A percentile compares a stretch with the other conserved stretches of the same genome.
These are phyloP conservation scores for Ceratocystiopsis minuta DNA, from an alignment of 2,329 filamentous ascomycete species.

Conservation along the genomic window DNA sequence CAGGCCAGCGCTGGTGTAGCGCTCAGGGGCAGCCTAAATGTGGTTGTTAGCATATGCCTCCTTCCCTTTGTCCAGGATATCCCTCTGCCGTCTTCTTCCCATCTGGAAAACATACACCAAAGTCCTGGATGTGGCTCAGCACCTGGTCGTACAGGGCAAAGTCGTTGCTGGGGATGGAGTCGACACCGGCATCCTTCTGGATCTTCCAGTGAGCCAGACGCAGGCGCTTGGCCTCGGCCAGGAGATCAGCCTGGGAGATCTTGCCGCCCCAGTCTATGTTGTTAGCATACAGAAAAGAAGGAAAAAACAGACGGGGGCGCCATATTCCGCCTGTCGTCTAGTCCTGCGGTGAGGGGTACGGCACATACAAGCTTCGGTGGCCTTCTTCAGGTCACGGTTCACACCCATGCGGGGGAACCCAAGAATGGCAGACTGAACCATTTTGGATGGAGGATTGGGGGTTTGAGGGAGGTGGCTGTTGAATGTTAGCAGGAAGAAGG, in stretches of 20 bases:
- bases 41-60: neutral
- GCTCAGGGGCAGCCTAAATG: conserved; percentile 71
- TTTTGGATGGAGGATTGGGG: conserved; percentile 19
- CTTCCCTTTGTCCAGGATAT: too few relatives aligned
- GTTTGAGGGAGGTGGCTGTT: conserved; percentile 1
- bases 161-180: conserved; percentile 98
- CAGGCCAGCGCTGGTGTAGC: conserved; percentile 82
- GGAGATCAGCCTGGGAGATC: conserved; percentile 75
- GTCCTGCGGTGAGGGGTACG: too few relatives aligned
- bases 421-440: conserved; percentile 61
- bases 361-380: conserved; percentile 74
- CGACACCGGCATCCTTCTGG: conserved; percentile 95
- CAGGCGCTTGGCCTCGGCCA: conserved; percentile 90
- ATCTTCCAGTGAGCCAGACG: conserved; percentile 98
- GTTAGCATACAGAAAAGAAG: conserved; percentile 9
- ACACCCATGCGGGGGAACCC: conserved; percentile 98
- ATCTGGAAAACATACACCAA: conserved; percentile 66
- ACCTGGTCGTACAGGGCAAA: conserved; percentile 98
- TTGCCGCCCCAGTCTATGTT: conserved; percentile 66
- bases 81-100: too few relatives aligned
- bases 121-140: conserved; percentile 94
- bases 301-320: too few relatives aligned
- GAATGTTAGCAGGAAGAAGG: neutral
- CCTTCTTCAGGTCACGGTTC: conserved; percentile 99
- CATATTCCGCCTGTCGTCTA: too few relatives aligned